A percentile compares a stretch with the other conserved stretches of the same genome.
Evolutionary conservation across 306 rosid species (phyloP).

Genomic region (Prunus davidiana): DNA sequence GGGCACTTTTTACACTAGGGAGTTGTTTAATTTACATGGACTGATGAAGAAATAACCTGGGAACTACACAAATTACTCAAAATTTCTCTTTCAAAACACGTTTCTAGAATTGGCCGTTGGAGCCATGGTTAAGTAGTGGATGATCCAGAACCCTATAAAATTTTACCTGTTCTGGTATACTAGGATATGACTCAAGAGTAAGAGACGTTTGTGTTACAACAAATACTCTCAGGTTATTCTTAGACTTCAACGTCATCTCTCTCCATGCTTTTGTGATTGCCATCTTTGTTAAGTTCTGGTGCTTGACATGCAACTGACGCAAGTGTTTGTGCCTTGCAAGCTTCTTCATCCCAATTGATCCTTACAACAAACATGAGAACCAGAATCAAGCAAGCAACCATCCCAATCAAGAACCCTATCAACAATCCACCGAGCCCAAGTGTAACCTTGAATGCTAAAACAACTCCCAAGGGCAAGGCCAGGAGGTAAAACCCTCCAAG

Average conservation of each 20-base stretch:
- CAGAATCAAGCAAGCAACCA: constrained; percentile 40
- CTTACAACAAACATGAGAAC: constrained; percentile 42
- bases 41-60: not conserved
- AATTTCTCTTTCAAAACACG: not conserved
- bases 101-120: not conserved
- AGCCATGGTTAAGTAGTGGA: not conserved
- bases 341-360: constrained; percentile 66
- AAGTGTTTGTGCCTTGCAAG: constrained; percentile 50
- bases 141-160: not conserved
- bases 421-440: constrained; percentile 67
- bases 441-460: constrained; percentile 60
- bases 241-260: constrained; percentile 13
- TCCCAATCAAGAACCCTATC: constrained; percentile 57
- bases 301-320: constrained; percentile 22
- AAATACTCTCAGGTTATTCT: not conserved
- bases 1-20: not conserved
- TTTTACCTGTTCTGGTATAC: not conserved
- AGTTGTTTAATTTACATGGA: not conserved
- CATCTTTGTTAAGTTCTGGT: constrained; percentile 15
- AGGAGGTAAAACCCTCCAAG: constrained; percentile 73
- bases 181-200: too few species aligned
- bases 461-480: constrained; percentile 66
- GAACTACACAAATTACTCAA: not conserved
- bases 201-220: too few species aligned
- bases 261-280: constrained; percentile 19